Evolutionary conservation across 441 rosid genomes (phyloP), one percentile per base, ranked within the genome.

Genomic region (Metrosideros polymorpha): DNA sequence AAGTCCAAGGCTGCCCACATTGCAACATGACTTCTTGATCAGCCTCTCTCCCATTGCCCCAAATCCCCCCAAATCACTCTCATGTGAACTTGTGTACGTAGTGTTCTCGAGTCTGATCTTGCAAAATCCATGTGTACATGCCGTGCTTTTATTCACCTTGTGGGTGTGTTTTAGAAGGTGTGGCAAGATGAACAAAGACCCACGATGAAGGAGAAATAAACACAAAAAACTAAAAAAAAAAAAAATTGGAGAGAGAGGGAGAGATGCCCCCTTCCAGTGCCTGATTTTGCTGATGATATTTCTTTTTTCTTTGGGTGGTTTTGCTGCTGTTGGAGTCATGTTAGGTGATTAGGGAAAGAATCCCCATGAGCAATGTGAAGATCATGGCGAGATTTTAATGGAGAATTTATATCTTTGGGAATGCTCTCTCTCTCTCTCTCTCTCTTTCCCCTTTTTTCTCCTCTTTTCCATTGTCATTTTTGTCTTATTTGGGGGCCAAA

Each of bases 1-100:
- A 95, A 96, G 92, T 93, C 99, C 91, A 94, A 92, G 88, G 88
- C 98, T 84, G 88, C 98, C 83, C 88, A 84, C 83, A 91, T 85
- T 92, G 92, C 92, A 89, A 89, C 88, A 87, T 94, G 84, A 84
- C 94, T 87, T 87, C 96, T 52, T 90, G 47, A 71, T 22, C 39
- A 71, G 79, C 79, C 79, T 39, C 79, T 63, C 76, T 18, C 76
- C 45, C 47, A 10, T 10, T 39, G n/a, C 47, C 47, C n/a, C 27
- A 22, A 9, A 10, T n/a, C 79, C 5, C 13, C 3, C 12, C 8
- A 71, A 71, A 22, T 32, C 47, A 12, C 47, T 42, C 47, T 71
- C 22, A 0, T 71, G n/a, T 35, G 79, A 71, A 39, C 10, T 71
- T 71, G 47, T 71, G 79, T 22, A 39, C 39, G 27, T 66, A 35